Conservation (phyloP, 176 grass and related monocot genomes). For the Oryza coarctata region DNA sequence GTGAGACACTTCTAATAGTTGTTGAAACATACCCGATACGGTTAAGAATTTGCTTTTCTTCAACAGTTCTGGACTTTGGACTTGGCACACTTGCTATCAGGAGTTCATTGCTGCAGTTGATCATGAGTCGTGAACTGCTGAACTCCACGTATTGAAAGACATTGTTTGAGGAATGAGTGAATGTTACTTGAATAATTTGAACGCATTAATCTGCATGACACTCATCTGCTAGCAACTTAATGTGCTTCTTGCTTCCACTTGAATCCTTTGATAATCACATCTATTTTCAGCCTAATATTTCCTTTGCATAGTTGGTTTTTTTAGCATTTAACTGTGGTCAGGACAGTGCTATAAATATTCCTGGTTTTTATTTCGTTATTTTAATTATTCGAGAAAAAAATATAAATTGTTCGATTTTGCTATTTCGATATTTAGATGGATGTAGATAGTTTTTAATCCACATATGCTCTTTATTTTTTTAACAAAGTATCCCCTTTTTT, state of each 20-base stretch:
- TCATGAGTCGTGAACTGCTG: constrained; percentile 13
- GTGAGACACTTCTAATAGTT: not conserved
- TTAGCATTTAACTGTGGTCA: constrained; percentile 1
- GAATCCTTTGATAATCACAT: constrained; percentile 1
- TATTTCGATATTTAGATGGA: not conserved
- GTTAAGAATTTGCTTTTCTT: constrained; percentile 22
- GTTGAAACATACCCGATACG: not conserved
- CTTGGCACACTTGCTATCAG: not conserved
- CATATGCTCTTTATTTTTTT: not conserved
- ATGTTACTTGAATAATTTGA: constrained; percentile 12
- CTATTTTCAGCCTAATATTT: constrained; percentile 9
- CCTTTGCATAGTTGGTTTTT: constrained; percentile 1
- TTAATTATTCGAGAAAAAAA: no score
- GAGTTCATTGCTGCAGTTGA: constrained; percentile 18
- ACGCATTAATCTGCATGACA: constrained; percentile 6
- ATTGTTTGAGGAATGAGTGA: constrained; percentile 29
- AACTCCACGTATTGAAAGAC: not conserved
- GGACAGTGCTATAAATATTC: constrained; percentile 4
- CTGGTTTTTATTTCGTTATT: not conserved
- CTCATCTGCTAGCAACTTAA: constrained; percentile 19
- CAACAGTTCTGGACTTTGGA: not conserved
- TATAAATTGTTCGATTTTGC: no score
- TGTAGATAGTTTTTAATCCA: constrained; percentile 2
- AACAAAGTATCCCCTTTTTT: not conserved
- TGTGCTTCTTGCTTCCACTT: not conserved